Conservation (phyloP, 305 asterid species). For the Caryopteris hybrid region DNA sequence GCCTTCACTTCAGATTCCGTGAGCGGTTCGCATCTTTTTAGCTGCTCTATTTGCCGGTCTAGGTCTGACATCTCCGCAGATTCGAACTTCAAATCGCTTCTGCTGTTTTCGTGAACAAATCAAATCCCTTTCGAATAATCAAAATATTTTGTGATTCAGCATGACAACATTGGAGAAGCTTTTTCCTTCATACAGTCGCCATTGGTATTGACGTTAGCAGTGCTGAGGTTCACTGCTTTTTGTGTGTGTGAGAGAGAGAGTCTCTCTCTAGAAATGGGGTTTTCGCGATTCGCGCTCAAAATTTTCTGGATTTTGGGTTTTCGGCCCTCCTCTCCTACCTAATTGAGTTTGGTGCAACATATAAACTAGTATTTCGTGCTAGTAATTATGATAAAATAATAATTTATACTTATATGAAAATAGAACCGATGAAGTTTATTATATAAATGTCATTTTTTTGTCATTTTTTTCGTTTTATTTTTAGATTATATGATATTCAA, state of each 20-base stretch:
- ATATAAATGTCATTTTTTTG: too few relatives aligned
- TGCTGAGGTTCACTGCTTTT: conserved; percentile 14
- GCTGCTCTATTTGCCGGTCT: conserved; percentile 92
- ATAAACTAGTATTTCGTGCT: too few relatives aligned
- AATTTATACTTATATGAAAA: too few relatives aligned
- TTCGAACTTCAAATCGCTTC: conserved; percentile 1
- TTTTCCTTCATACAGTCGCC: background rate
- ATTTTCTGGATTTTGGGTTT: conserved; percentile 9
- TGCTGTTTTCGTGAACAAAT: background rate
- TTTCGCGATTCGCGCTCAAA: conserved; percentile 38
- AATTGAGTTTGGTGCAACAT: too few relatives aligned
- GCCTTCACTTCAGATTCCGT: conserved; percentile 83
- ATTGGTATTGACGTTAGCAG: conserved; percentile 8
- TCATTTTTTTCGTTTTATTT: too few relatives aligned
- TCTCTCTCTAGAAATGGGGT: conserved; percentile 10
- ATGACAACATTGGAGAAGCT: background rate
- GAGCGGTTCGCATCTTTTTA: conserved; percentile 89
- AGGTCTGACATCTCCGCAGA: conserved; percentile 74
- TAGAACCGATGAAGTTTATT: too few relatives aligned
- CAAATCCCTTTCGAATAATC: conserved; percentile 5
- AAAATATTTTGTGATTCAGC: background rate
- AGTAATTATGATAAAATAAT: too few relatives aligned
- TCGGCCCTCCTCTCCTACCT: background rate
- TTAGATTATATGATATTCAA: too few relatives aligned
- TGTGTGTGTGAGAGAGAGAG: conserved; percentile 10